Evolutionary conservation across 2,329 filamentous ascomycete genomes (phyloP), one percentile per base, ranked within the genome.

Genomic region (Verticillium albo-atrum): DNA sequence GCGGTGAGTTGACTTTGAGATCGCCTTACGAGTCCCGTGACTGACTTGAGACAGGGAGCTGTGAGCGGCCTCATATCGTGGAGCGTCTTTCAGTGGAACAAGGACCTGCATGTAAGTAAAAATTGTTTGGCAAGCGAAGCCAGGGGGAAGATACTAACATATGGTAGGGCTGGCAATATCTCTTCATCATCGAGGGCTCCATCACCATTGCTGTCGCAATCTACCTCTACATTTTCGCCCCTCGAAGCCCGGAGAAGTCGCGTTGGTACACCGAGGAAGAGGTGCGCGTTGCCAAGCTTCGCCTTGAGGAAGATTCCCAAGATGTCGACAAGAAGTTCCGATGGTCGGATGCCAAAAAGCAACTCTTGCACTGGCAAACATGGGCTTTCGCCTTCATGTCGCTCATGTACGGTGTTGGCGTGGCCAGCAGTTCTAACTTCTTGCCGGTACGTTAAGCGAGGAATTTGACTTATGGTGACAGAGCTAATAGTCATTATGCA

Each of bases 121-220:
- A 9, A 15, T 25, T 26, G 6, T 10, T 25, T 4, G 30, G 9
- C 9, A 2, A 25, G 26, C 7, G 4, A 1, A 25, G n/a, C 14
- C 23, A 10, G 47, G 26, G 4, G 2, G 20, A 52, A n/a, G 9
- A 14, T 7, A n/a, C 56, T 56, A 20, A 52, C 27, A 54, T 23
- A 15, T 15, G 2, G 6, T 15, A 65, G 61, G 67, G 67, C 2
- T 69, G 67, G 67, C 66, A 68, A 57, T 69, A 68, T 47, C 61
- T 70, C 3, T 70, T 69, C 52, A 35, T 70, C 2, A 68, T 70
- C 27, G 68, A 70, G 58, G 68, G 68, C 20, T 59, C 67, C 3
- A 62, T 68, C 4, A 69, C 68, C 1, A 54, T 67, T 37, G 58
- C 56, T 6, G 62, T 67, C 47, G 66, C 63, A 9, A 37, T 55